These are phyloP conservation scores for Yarrowia alimentaria DNA, from an alignment of 805 yeast genomes.

Conservation along the genomic window DNA sequence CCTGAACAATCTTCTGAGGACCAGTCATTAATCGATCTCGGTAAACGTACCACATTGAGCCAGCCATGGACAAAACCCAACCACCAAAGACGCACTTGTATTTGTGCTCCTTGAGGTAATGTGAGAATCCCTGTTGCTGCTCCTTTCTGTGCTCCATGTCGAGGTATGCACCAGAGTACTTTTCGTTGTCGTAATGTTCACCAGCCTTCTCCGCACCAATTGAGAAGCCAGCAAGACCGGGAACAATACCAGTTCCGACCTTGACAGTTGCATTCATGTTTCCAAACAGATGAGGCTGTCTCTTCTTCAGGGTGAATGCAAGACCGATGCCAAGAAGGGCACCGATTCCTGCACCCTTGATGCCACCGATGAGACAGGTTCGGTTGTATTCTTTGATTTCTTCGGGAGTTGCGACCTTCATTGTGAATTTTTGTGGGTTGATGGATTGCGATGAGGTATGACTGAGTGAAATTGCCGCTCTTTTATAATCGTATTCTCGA, in stretches of 20 bases:
- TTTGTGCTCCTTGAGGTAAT: constrained; percentile 31
- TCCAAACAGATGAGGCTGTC: constrained; percentile 38
- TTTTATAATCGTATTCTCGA: not conserved
- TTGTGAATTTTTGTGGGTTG: constrained; percentile 36
- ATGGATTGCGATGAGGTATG: too few species aligned
- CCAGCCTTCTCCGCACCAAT: constrained; percentile 73
- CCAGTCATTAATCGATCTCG: constrained; percentile 70
- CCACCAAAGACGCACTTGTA: constrained; percentile 57
- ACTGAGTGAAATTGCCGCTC: too few species aligned
- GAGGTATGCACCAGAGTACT: constrained; percentile 52
- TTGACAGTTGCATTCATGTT: constrained; percentile 38
- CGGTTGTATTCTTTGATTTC: constrained; percentile 65
- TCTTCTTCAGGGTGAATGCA: constrained; percentile 49
- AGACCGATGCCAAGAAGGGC: constrained; percentile 54
- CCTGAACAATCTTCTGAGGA: constrained; percentile 81
- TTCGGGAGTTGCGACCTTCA: constrained; percentile 67
- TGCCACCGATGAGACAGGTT: constrained; percentile 59
- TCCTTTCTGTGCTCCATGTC: constrained; percentile 42
- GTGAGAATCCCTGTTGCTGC: constrained; percentile 16
- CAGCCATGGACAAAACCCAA: constrained; percentile 81
- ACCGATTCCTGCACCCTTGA: constrained; percentile 61
- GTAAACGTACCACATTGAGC: constrained; percentile 74
- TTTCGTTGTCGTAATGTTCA: constrained; percentile 57
- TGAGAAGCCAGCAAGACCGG: constrained; percentile 61
- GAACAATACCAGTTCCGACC: constrained; percentile 66